Conservation (phyloP, 1,284 basidiomycete genomes). For the Fomitopsis pinicola region DNA sequence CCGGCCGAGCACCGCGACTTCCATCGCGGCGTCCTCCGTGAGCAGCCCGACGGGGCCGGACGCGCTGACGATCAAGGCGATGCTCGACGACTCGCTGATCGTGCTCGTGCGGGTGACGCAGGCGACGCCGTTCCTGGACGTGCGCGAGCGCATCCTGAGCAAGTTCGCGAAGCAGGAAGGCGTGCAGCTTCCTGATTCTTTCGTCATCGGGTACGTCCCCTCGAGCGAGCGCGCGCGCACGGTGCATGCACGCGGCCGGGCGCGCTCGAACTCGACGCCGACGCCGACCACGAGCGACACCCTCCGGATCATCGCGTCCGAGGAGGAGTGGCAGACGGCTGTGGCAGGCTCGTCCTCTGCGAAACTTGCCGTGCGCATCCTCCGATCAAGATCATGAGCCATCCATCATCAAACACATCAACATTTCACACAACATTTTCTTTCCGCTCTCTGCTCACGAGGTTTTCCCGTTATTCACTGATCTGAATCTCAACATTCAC, state of each 20-base stretch:
- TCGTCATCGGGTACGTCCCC: conserved; percentile 46
- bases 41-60: conserved; percentile 10
- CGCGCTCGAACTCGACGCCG: conserved; percentile 35
- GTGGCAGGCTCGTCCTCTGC: conserved; percentile 22
- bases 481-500: conserved; percentile 13
- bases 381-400: conserved; percentile 22
- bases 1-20: not conserved
- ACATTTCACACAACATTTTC: conserved; percentile 17
- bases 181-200: conserved; percentile 45
- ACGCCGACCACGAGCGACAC: conserved; percentile 22
- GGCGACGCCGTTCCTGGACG: conserved; percentile 39
- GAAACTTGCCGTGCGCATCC: conserved; percentile 31
- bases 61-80: conserved; percentile 60
- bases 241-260: conserved; percentile 14
- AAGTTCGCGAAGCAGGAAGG: conserved; percentile 61
- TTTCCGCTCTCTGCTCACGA: conserved; percentile 18
- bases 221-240: conserved; percentile 5
- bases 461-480: conserved; percentile 6
- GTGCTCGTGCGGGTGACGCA: conserved; percentile 54
- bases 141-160: conserved; percentile 53
- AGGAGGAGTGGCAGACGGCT: conserved; percentile 38
- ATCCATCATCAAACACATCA: conserved; percentile 15
- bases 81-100: conserved; percentile 48
- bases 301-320: conserved; percentile 33
- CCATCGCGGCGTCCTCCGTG: not conserved